Evolutionary conservation across 306 rosid genomes (phyloP).

Genomic region (Potentilla sterilis): DNA sequence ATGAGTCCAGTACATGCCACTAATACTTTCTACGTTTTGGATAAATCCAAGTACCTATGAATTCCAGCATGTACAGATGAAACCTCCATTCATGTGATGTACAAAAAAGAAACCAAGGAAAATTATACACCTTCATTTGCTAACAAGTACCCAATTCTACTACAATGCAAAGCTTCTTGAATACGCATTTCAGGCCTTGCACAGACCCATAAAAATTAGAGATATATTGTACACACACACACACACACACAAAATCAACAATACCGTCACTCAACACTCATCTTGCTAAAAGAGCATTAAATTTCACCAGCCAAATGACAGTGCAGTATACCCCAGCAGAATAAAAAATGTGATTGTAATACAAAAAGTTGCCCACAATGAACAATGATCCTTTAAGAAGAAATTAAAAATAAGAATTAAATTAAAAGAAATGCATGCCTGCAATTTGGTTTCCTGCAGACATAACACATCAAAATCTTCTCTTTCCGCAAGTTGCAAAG

Average conservation of each 20-base stretch:
- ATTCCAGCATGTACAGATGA: background rate
- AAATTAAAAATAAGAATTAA: background rate
- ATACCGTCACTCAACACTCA: background rate
- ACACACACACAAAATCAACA: background rate
- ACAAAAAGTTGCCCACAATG: background rate
- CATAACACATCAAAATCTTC: conserved; percentile 88
- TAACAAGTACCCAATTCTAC: background rate
- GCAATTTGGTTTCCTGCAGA: conserved; percentile 95
- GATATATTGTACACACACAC: too few species aligned
- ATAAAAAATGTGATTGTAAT: background rate
- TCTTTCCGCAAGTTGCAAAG: conserved; percentile 70
- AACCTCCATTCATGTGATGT: background rate
- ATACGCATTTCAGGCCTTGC: background rate
- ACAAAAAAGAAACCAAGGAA: background rate
- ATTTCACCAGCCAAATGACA: background rate
- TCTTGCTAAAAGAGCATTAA: background rate
- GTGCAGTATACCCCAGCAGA: too few species aligned
- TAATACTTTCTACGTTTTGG: background rate
- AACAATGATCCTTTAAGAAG: background rate
- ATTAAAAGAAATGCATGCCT: conserved; percentile 42
- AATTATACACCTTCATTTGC: background rate
- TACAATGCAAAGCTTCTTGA: background rate
- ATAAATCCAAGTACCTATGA: background rate
- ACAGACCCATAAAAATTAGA: background rate
- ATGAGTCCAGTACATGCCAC: too few species aligned